Evolutionary conservation across 306 rosid species (phyloP), one percentile per base, ranked within the genome.

Genomic region (Cucumis hystrix): DNA sequence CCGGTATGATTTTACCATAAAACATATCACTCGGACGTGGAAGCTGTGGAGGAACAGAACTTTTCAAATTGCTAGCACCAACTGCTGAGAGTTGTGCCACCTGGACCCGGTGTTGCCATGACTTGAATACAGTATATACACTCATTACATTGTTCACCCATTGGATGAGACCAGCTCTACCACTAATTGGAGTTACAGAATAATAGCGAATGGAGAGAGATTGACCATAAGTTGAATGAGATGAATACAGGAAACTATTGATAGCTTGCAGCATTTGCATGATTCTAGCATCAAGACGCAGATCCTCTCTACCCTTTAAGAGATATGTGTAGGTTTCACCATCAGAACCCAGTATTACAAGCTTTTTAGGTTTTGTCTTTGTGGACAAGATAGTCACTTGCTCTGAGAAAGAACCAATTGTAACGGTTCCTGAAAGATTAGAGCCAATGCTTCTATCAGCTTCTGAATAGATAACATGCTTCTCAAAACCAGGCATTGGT

Each of bases 21-120:
- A 93, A 91, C 98, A 93, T 93, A 86, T 93, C 98, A 86, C 98
- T 91, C 21, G 98, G 98, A 72, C 97, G 96, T 59, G 98, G 97
- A 87, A 93, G 87, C 61, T 93, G 93, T 78, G 93, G 90, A 81
- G 92, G 97, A 84, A 81, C 96, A 23, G 96, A 85, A 68, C 85
- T 74, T 82, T 87, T 93, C 43, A 89, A 56, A 86, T 87, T 88
- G 80, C 90, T 87, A 59, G 91, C 75, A 45, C 90, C 83, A 58
- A 71, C 25, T 61, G 94, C 85, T 73, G 92, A 77, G 82, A 88
- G 79, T 79, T 91, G 97, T 65, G 90, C 91, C 80, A 89, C 77
- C 82, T 93, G 98, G 72, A 62, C 84, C 58, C 97, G 96, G 70
- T 84, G 87, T 90, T 93, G 98, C 98, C 98, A 93, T 75, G 97